Base-by-base conservation (phyloP, 2,329 filamentous ascomycete species). In the Cordyceps farinosa region DNA sequence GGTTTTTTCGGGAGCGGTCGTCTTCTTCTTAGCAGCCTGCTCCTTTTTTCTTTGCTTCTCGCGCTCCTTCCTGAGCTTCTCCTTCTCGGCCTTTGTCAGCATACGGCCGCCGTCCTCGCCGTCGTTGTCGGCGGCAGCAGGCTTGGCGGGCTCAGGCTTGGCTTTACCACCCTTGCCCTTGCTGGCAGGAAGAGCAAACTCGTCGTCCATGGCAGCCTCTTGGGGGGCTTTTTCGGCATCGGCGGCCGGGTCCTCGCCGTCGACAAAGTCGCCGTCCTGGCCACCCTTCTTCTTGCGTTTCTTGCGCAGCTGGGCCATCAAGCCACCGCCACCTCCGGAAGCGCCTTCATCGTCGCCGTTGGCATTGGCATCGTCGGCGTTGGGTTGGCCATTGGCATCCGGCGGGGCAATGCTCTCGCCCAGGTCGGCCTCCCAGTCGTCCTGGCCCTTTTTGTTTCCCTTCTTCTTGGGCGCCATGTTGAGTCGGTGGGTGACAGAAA, bases 11-110 rank as follows among this genome's bases (percentile, higher is more conserved):
- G 82, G 79, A 44, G 77, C 78, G 15, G 78, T 78, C 5, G 71
- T 65, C 80, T 95, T 96, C 83, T 96, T 96, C 80, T 93, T 92
- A 34, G 90, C 87, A 68, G 92, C 91, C 89, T 98, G 90, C 78
- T 99, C 95, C 87, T 93, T 99, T 82, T 99, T 99, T 69, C 93
- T 85, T 80, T 95, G 91, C 87, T 99, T 99, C 82, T 99, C 95
- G 66, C 92, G 88, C 81, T 99, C 95, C 80, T 97, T 99, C 84
- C 94, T 98, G 72, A 94, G 84, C 78, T 92, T 96, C 77, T 99
- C 95, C 81, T 99, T 99, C 80, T 99, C 93, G 64, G 96, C 95
- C 85, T 98, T 99, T 45, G 92, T 96, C 79, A 98, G 87, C 55
- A 98, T 83, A 62, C 87, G 85, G 51, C 89, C 89, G 64, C 81